Conservation (phyloP, 2,329 filamentous ascomycete species). For the Curvularia hawaiiensis region DNA sequence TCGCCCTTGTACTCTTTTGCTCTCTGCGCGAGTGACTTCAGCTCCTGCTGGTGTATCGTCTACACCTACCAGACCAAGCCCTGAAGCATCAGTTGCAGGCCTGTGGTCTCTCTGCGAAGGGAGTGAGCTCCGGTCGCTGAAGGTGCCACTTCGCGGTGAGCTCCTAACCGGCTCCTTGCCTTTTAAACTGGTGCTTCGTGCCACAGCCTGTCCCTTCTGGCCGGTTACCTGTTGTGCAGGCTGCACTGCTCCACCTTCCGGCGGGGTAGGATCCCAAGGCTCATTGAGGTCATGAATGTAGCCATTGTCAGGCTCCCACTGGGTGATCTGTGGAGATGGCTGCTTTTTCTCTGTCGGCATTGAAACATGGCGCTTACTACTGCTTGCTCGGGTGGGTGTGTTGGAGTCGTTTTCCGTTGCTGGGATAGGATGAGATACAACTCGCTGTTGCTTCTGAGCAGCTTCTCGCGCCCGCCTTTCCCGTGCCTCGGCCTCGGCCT, state of each 20-base stretch:
- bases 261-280: slow-evolving; percentile 43
- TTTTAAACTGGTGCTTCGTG: slow-evolving; percentile 34
- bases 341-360: slow-evolving; percentile 35
- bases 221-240: slow-evolving; percentile 24
- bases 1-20: slow-evolving; percentile 28
- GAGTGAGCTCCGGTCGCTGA: slow-evolving; percentile 36
- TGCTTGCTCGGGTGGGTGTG: slow-evolving; percentile 23
- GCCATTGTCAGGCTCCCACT: slow-evolving; percentile 37
- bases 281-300: slow-evolving; percentile 40
- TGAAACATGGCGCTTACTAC: slow-evolving; percentile 41
- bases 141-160: slow-evolving; percentile 36
- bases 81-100: slow-evolving; percentile 29
- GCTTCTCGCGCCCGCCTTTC: slow-evolving; percentile 40
- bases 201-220: slow-evolving; percentile 33
- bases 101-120: slow-evolving; percentile 32
- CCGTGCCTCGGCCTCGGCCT: slow-evolving; percentile 52
- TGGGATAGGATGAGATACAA: slow-evolving; percentile 36
- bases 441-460: slow-evolving; percentile 38
- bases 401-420: slow-evolving; percentile 15
- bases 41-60: slow-evolving; percentile 34
- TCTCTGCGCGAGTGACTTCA: slow-evolving; percentile 44
- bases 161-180: slow-evolving; percentile 41
- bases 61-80: slow-evolving; percentile 41
- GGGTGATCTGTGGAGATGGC: slow-evolving; percentile 31
- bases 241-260: slow-evolving; percentile 23